Conservation (phyloP, 2,329 filamentous ascomycete species). For the Cercospora zeina region DNA sequence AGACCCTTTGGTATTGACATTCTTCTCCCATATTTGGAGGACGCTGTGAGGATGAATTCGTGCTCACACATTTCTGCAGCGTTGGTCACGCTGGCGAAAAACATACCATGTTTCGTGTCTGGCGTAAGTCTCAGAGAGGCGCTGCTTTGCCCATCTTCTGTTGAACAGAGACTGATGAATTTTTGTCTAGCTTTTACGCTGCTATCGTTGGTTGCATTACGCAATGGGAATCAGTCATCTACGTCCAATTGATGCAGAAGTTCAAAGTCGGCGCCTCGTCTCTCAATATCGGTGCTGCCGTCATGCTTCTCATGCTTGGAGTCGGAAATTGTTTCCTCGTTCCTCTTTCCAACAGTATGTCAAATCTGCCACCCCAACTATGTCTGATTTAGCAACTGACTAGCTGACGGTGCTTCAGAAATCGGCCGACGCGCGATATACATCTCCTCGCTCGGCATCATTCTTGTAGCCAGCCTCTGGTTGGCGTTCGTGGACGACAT, state of each 20-base stretch:
- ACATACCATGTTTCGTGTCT: not conserved
- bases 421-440: not conserved
- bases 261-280: not conserved
- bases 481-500: not conserved
- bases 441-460: not conserved
- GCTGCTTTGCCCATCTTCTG: not conserved
- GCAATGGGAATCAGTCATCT: slow-evolving; percentile 1
- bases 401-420: not conserved
- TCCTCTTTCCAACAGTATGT: slow-evolving; percentile 4
- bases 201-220: not conserved
- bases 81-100: not conserved
- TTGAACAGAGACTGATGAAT: not conserved
- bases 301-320: not conserved
- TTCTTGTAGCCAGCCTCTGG: not conserved
- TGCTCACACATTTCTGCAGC: not conserved
- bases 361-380: not conserved
- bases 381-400: not conserved
- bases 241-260: not conserved
- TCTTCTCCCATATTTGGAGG: not conserved
- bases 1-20: not conserved
- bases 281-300: not conserved
- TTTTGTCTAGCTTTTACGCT: not conserved
- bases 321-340: not conserved
- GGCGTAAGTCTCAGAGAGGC: not conserved
- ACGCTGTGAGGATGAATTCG: not conserved